Evolutionary conservation across 1,284 basidiomycete species (phyloP), one percentile per base, ranked within the genome.

Genomic region (Porogramme epimiltina): DNA sequence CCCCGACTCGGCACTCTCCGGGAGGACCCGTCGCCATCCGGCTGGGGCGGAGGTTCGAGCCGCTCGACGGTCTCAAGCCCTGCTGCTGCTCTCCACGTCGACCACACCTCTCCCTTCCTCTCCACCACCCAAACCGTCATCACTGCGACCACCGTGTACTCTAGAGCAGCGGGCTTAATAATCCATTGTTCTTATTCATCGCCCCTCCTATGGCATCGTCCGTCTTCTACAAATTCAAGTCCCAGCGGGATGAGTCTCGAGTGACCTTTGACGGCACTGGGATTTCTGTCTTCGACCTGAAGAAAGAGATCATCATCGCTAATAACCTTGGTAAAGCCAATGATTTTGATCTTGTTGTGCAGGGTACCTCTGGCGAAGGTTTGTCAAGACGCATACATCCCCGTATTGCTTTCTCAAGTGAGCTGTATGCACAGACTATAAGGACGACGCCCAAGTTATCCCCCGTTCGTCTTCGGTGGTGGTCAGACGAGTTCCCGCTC

Each of bases 161-260:
- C 33, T 48, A 42, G 49, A 38, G 45, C 53, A 51, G 45, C 33
- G 49, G 42, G 45, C 34, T 26, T 40, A 22, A 38, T 34, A 66
- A 70, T 69, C 62, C 59, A 69, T 69, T 61, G 42, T 59, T 59
- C 36, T 28, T 34, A n/a, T n/a, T n/a, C n/a, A n/a, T n/a, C n/a
- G n/a, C n/a, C 47, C 22, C 37, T 20, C 16, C 34, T 16, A 96
- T 95, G 93, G 82, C 89, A 66, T 95, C 93, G 65, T 93, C 89
- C 70, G 94, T 99, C 66, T 98, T 97, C 78, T 99, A 98, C 85
- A 93, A 91, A 74, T 99, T 98, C 87, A 93, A 88, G 71, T 95
- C 95, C 59, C 91, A 94, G 70, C 91, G 84, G 77, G 89, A 94
- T 74, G 95, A 98, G 74, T 95, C 93, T 56, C 82, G 94, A 68